Base-by-base conservation (phyloP, 176 grass and related monocot genomes). In the Oryza coarctata region DNA sequence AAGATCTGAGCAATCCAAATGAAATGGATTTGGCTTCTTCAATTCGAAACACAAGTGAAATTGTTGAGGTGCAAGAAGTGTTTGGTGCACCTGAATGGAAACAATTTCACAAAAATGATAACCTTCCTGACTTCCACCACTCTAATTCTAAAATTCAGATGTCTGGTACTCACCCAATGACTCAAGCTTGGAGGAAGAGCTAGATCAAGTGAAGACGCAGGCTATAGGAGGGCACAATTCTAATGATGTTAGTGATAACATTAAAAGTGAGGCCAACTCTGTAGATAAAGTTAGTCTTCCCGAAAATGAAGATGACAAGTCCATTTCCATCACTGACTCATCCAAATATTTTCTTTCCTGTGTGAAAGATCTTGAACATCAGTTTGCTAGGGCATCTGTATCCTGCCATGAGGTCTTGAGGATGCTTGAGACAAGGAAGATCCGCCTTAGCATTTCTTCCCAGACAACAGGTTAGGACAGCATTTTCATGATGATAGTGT, bases 361-460 rank as follows among this genome's bases (percentile, higher is more conserved):
- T 70, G 88, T 91, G 31, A 85, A 83, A 65, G 86, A 91, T 40
- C 85, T 94, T 62, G 92, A 94, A 70, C 70, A 71, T 70, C 83
- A 75, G 13, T 94, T 94, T 83, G 73, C 70, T 67, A 85, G 70
- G 71, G 89, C 86, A 30, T 83, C 86, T 27, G 83, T 91, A 27
- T 87, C 86, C 20, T 89, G 92, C 49, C 80, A 94, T 67, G 89
- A 91, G 70, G 72, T 94, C 36, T 91, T 77, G 2, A 86, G 86
- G 76, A 94, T 91, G 92, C 80, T 94, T 80, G 92, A 94, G 72
- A 86, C 80, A n/a, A 89, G 66, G 65, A 91, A 82, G 62, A 75
- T 94, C 49, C 82, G 73, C 58, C 89, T 82, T 40, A 63, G 45
- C 33, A 71, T 91, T 79, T 80, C 45, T 77, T 75, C 79, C 38